Percentiles rank a stretch among this genome's conserved stretches.
Evolutionary conservation across 805 yeast genomes (phyloP).

Genomic region (Wickerhamomyces mucosus): DNA sequence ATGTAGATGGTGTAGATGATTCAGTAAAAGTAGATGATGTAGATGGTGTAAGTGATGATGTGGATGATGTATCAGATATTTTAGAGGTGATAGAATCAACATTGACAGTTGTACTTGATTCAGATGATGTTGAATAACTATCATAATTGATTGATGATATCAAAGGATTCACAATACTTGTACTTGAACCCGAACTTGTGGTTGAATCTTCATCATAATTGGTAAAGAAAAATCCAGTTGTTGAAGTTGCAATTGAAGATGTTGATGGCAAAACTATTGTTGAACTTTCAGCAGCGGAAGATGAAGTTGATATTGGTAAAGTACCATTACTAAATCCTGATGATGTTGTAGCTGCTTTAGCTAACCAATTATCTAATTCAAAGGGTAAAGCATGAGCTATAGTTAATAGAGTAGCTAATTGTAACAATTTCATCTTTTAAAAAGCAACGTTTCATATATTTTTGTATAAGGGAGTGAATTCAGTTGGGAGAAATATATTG

Average conservation of each 20-base stretch:
- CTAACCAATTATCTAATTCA: background rate
- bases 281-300: background rate
- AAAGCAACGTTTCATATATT: no score
- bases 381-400: background rate
- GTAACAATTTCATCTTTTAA: background rate
- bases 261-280: background rate
- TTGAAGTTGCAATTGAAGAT: background rate
- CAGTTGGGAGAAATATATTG: no score
- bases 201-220: background rate
- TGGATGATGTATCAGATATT: background rate
- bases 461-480: no score
- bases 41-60: conserved; percentile 1
- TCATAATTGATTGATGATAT: no score
- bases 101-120: no score
- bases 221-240: background rate
- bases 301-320: background rate
- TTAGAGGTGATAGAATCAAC: no score
- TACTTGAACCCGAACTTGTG: background rate
- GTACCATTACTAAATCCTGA: no score
- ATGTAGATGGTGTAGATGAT: background rate
- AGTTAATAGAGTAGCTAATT: background rate
- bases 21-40: conserved; percentile 1
- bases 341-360: no score
- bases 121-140: no score
- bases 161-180: no score